phyloP scores from a whole-genome alignment of 2,329 filamentous ascomycete genomes.

The Eutypa lata region DNA sequence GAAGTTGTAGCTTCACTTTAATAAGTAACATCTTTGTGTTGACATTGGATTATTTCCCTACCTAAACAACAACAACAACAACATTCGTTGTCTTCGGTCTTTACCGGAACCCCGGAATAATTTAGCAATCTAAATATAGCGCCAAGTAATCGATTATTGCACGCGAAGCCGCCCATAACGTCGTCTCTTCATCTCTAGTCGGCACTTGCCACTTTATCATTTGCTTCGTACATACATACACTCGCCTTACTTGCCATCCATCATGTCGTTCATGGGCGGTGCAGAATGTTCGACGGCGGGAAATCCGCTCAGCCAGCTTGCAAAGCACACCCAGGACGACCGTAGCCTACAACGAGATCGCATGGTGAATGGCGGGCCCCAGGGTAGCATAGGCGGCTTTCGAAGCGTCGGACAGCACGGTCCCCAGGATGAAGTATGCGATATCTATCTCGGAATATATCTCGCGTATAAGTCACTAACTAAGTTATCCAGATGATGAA shows the following conservation, averaged over 20 bases:
- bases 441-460: background rate
- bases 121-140: too few relatives aligned
- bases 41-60: too few relatives aligned
- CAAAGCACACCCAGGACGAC: conserved; percentile 95
- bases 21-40: too few relatives aligned
- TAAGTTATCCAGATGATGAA: conserved; percentile 72
- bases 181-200: too few relatives aligned
- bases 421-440: conserved; percentile 67
- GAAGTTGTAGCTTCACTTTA: too few relatives aligned
- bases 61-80: too few relatives aligned
- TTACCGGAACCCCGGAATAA: too few relatives aligned
- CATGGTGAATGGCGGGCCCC: conserved; percentile 71
- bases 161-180: too few relatives aligned
- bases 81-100: too few relatives aligned
- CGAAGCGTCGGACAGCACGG: conserved; percentile 66
- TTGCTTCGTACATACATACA: conserved; percentile 1
- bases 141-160: too few relatives aligned
- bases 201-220: background rate
- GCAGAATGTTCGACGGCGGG: conserved; percentile 95
- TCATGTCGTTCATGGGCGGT: conserved; percentile 93
- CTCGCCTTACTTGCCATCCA: conserved; percentile 17
- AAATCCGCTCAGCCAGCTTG: conserved; percentile 95
- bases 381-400: conserved; percentile 71
- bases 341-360: conserved; percentile 91
- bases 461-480: conserved; percentile 20